Evolutionary conservation across 2,329 filamentous ascomycete genomes (phyloP).

Genomic region (Epichloe sibirici): DNA sequence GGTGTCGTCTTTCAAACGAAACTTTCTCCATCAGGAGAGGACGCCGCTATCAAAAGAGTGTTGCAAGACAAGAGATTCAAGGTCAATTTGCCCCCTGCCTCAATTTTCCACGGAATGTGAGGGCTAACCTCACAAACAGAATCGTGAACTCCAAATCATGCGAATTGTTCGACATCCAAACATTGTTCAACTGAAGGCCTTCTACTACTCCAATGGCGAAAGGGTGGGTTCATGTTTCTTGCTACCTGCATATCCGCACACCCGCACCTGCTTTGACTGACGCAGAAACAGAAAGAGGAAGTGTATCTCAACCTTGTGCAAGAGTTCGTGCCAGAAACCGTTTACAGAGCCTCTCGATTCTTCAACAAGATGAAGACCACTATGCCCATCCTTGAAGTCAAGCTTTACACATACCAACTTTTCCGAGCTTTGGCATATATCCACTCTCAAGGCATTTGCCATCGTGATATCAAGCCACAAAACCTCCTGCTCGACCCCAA

Average conservation of each 20-base stretch:
- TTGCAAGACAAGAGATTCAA: conserved; percentile 99
- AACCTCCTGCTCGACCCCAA: conserved; percentile 88
- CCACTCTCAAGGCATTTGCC: conserved; percentile 97
- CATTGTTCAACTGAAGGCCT: conserved; percentile 96
- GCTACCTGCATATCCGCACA: neutral
- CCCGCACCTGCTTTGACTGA: neutral
- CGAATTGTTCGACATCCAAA: conserved; percentile 97
- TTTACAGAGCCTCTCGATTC: conserved; percentile 94
- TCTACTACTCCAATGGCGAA: conserved; percentile 99
- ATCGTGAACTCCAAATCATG: conserved; percentile 99
- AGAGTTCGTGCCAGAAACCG: conserved; percentile 95
- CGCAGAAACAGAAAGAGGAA: conserved; percentile 66
- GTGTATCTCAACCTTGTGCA: conserved; percentile 97
- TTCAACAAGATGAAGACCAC: conserved; percentile 99
- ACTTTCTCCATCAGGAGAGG: conserved; percentile 91
- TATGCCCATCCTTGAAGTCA: conserved; percentile 97
- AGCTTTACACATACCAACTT: conserved; percentile 98
- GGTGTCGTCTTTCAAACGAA: conserved; percentile 99
- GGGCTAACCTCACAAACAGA: conserved; percentile 40
- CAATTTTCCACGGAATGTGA: neutral
- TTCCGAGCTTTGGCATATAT: conserved; percentile 98
- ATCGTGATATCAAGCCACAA: conserved; percentile 98
- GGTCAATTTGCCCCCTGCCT: conserved; percentile 37
- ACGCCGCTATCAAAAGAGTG: conserved; percentile 97
- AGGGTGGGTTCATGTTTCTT: conserved; percentile 47